Evolutionary conservation across 1,284 basidiomycete genomes (phyloP).

Genomic region (Phellopilus nigrolimitatus): DNA sequence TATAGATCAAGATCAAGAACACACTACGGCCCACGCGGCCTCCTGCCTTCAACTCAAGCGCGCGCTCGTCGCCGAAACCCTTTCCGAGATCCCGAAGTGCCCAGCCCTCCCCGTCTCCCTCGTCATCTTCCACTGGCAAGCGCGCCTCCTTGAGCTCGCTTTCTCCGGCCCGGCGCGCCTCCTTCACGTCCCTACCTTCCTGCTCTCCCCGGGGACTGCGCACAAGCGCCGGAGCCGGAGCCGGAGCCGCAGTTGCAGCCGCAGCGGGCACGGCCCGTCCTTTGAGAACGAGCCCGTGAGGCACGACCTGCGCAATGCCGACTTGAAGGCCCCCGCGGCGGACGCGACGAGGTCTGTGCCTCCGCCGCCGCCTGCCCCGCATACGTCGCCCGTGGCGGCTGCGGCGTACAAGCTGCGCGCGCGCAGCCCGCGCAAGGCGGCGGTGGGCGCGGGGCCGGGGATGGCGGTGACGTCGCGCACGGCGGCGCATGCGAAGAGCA

Average conservation of each 20-base stretch:
- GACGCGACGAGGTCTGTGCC: neutral
- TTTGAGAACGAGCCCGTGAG: neutral
- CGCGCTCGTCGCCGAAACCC: too few species aligned
- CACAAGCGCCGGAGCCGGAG: neutral
- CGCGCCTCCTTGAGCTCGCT: too few species aligned
- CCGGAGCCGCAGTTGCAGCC: neutral
- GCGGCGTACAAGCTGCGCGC: neutral
- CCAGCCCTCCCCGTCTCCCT: too few species aligned
- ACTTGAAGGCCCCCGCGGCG: neutral
- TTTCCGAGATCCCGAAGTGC: too few species aligned
- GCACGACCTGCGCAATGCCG: neutral
- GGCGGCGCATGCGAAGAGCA: neutral
- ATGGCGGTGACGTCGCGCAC: neutral
- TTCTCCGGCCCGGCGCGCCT: too few species aligned
- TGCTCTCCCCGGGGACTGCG: neutral
- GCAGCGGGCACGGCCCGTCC: conserved; percentile 4
- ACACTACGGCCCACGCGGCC: neutral
- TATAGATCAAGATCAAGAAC: neutral
- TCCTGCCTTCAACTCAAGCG: neutral
- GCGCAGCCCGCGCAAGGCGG: neutral
- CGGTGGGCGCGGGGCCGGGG: neutral
- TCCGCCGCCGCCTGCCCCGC: neutral
- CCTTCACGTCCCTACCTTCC: too few species aligned
- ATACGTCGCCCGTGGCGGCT: neutral
- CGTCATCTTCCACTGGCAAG: too few species aligned